Base-by-base conservation (phyloP, 352 stramenopile genomes). In the Elongisporangium prolatum region DNA sequence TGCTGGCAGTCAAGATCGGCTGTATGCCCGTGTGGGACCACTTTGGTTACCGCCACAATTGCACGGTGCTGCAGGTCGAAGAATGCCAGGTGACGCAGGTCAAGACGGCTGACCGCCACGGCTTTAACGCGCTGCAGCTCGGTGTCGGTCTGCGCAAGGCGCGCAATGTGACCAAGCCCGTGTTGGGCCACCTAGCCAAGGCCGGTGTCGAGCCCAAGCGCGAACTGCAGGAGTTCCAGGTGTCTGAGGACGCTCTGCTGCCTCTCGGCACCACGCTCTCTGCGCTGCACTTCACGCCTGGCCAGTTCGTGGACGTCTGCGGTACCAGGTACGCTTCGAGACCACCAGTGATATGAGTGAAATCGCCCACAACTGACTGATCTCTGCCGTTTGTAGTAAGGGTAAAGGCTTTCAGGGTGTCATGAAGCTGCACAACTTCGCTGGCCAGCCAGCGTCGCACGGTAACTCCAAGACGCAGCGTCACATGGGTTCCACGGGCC, bases 21-120 rank as follows among this genome's bases (percentile, higher is more conserved):
- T 99, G 99, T 94, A 97, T 99, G 78, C 91, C 93, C 11, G 78
- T 99, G 34, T 99, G 96, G 91, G 98, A 99, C 80, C 83, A 95
- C 61, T 99, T 95, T 83, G 97, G 97, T 5, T 91, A 96, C 61
- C 83, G 95, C 24, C 92, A 99, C 81, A 86, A 97, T n/a, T 97
- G 95, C 68, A 99, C 98, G 1, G 95, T 90, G 56, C 69, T 90
- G 48, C 84, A 97, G 67, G 80, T 97, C 49, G 89, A 97, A 66
- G 80, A 96, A 64, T 96, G 86, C 65, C 87, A 97, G 56, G 95
- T 99, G 9, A 90, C 98, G 59, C 94, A 98, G 66, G 89, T 98
- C 56, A 99, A 99, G 74, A 98, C 78, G 11, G 84, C 96, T 21
- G 84, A 97, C 38, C 76, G 75, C 20, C 84, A 99, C 68, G 97